Base-by-base conservation (phyloP, 2,329 filamentous ascomycete species). In the Botrytis deweyae region DNA sequence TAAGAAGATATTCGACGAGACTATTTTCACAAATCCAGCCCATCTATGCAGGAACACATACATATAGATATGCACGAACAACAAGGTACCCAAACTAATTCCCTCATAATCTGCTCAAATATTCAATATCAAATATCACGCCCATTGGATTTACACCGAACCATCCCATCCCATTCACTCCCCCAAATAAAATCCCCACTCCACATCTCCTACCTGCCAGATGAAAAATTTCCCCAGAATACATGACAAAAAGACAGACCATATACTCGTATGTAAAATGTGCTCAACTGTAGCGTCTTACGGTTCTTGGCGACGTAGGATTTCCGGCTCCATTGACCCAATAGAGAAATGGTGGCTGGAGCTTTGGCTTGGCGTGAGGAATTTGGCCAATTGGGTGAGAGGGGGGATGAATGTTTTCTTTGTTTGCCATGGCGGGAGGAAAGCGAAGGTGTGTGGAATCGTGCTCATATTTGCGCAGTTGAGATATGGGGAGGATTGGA, bases 101-200 rank as follows among this genome's bases (percentile, higher is more conserved):
- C 36, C 49, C 70, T 72, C 62, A 66, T 66, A 72, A 67, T 12
- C 38, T 72, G 70, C 70, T 72, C 52, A 63, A 29, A 58, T 52
- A 18, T 72, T 72, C 70, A 29, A 66, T 52, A 22, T 20, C 49
- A 12, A n/a, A 55, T 33, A 49, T 10, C 25, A 22, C 46, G 18
- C 8, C 36, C 36, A 12, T 52, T 29, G 29, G 29, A 29, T 29
- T 22, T 22, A 0, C 63, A 49, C 29, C n/a, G 25, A 46, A 29
- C 18, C 25, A 65, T 33, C 16, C 29, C n/a, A 70, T 46, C 20
- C 22, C 7, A 33, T 62, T 36, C 62, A 38, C 49, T 25, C n/a
- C 7, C 25, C 25, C 12, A n/a, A 12, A 2, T 7, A n/a, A 14
- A 16, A 46, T 22, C n/a, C 2, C 33, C 33, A 10, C 42, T 40